These are phyloP conservation scores for Neurospora sp. DNA, from an alignment of 495 filamentous ascomycete species.

Conservation along the genomic window DNA sequence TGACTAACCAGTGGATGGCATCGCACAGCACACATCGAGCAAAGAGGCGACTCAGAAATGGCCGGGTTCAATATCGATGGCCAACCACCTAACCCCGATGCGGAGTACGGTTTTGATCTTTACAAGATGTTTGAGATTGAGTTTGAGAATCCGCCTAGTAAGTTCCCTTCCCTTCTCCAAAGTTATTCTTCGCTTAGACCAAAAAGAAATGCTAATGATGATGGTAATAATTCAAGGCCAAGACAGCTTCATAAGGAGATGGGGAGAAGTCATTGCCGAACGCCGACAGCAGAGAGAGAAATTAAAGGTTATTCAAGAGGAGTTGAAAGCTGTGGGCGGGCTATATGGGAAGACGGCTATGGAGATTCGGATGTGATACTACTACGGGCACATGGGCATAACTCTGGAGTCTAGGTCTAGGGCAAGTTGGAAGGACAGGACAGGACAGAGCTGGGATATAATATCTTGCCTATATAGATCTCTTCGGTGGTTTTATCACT, in stretches of 20 bases:
- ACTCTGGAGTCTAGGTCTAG: not conserved
- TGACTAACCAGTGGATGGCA: not conserved
- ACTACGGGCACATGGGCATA: not conserved
- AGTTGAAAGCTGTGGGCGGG: conserved; percentile 9
- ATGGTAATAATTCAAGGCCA: conserved; percentile 9
- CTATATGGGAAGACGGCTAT: conserved; percentile 22
- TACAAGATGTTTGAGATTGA: conserved; percentile 32
- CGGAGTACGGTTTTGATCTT: conserved; percentile 18
- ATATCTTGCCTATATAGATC: not conserved
- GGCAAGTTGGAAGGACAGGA: not conserved
- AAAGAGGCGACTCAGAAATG: conserved; percentile 13
- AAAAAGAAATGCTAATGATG: not conserved
- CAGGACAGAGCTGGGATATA: not conserved
- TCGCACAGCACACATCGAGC: conserved; percentile 14
- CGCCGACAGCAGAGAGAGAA: conserved; percentile 16
- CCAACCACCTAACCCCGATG: conserved; percentile 13
- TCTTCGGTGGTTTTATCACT: not conserved
- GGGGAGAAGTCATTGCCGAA: conserved; percentile 25
- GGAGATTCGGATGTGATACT: conserved; percentile 8
- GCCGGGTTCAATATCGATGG: conserved; percentile 24
- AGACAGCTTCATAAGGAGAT: conserved; percentile 23
- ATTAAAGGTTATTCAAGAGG: conserved; percentile 21
- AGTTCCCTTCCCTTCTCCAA: not conserved
- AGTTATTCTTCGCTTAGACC: not conserved
- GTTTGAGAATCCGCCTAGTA: conserved; percentile 28